These are phyloP conservation scores for Golovinomyces cichoracearum DNA, from an alignment of 2,329 filamentous ascomycete genomes.

Conservation along the genomic window DNA sequence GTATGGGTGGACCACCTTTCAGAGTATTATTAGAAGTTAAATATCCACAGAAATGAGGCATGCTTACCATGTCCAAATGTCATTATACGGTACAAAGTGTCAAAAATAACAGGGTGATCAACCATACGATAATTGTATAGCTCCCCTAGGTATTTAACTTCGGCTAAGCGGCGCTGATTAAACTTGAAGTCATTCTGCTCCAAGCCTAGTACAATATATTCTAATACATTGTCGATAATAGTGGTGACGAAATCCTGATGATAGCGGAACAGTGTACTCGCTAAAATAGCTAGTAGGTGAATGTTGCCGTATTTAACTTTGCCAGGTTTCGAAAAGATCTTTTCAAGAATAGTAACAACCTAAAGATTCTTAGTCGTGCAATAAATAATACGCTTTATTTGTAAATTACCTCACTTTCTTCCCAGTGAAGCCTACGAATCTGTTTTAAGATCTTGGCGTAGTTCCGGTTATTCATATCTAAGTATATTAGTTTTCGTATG, in stretches of 20 bases:
- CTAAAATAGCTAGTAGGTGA: constrained; percentile 69
- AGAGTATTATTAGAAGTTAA: constrained; percentile 11
- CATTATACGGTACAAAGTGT: constrained; percentile 79
- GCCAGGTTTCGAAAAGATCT: constrained; percentile 82
- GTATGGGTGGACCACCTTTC: constrained; percentile 47
- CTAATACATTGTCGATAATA: constrained; percentile 78
- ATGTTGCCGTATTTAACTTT: constrained; percentile 98
- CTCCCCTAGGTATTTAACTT: constrained; percentile 89
- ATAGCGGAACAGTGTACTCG: constrained; percentile 71
- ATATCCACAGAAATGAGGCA: constrained; percentile 16
- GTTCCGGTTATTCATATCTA: constrained; percentile 81
- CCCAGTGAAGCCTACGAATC: constrained; percentile 89
- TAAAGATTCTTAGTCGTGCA: constrained; percentile 3
- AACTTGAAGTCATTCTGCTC: constrained; percentile 95
- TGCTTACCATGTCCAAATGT: constrained; percentile 52
- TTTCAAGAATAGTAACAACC: constrained; percentile 26
- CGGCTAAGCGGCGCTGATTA: constrained; percentile 79
- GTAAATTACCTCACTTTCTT: constrained; percentile 47
- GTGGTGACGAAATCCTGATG: constrained; percentile 73
- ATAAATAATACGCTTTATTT: neutral
- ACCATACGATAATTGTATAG: constrained; percentile 95
- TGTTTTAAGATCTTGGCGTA: constrained; percentile 86
- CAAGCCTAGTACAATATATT: constrained; percentile 64
- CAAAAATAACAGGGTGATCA: constrained; percentile 84
- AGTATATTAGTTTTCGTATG: constrained; percentile 72